Conservation (phyloP, 805 yeast genomes). For the Kazachstania africana region DNA sequence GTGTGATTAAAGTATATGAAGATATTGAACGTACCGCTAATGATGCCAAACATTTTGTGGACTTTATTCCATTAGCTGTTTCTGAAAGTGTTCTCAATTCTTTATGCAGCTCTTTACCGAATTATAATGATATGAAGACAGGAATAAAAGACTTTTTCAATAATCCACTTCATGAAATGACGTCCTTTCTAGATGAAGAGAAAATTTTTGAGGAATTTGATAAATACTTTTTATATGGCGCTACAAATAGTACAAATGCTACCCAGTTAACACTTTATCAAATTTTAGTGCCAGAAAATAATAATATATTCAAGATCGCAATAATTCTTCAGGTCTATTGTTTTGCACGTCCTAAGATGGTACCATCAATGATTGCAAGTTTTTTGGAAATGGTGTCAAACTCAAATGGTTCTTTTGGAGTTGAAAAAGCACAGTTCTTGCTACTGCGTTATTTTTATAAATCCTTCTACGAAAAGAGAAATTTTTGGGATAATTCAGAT, state of each 20-base stretch:
- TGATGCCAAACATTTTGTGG: no score
- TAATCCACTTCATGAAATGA: neutral
- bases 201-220: no score
- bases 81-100: neutral
- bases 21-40: no score
- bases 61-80: neutral
- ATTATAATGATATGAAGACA: neutral
- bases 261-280: no score
- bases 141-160: neutral
- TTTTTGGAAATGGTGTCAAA: constrained; percentile 1
- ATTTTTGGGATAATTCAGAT: constrained; percentile 17
- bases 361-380: constrained; percentile 12
- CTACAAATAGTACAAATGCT: neutral
- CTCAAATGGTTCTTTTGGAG: constrained; percentile 4
- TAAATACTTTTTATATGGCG: neutral
- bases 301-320: neutral
- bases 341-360: neutral
- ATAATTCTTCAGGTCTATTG: constrained; percentile 9
- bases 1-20: neutral
- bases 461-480: constrained; percentile 6
- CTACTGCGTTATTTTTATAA: constrained; percentile 13
- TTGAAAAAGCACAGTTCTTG: constrained; percentile 23
- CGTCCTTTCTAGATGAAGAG: neutral
- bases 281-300: neutral
- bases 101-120: neutral